These are phyloP conservation scores for Pezizomycotina sp. DNA, from an alignment of 2,329 filamentous ascomycete species.

Conservation along the genomic window DNA sequence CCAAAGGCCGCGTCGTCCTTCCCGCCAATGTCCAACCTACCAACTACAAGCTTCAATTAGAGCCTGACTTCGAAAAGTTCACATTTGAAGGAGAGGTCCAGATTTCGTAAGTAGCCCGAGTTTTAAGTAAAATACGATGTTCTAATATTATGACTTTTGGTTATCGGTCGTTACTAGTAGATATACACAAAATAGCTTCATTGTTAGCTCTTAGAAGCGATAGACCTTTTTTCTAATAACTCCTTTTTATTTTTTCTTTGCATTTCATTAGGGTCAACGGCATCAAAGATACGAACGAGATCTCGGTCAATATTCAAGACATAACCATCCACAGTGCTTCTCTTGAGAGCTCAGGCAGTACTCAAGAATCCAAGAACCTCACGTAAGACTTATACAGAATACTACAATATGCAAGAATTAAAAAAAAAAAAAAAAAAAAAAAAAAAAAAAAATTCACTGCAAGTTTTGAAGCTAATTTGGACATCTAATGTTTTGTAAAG, in stretches of 20 bases:
- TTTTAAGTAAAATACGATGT: not conserved
- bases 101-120: slow-evolving; percentile 46
- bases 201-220: too few relatives aligned
- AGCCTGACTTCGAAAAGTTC: slow-evolving; percentile 77
- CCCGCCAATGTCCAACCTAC: slow-evolving; percentile 81
- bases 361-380: slow-evolving; percentile 31
- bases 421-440: not conserved
- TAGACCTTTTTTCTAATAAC: not conserved
- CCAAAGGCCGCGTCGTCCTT: slow-evolving; percentile 62
- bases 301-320: slow-evolving; percentile 77
- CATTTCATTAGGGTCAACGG: not conserved
- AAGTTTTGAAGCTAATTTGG: too few relatives aligned
- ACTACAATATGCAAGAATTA: slow-evolving; percentile 1
- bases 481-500: slow-evolving; percentile 6
- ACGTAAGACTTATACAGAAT: slow-evolving; percentile 20
- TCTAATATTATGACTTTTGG: too few relatives aligned
- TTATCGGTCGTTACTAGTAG: too few relatives aligned
- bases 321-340: slow-evolving; percentile 64
- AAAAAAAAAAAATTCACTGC: too few relatives aligned
- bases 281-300: slow-evolving; percentile 58
- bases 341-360: slow-evolving; percentile 41
- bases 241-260: slow-evolving; percentile 1
- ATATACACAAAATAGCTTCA: too few relatives aligned
- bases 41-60: slow-evolving; percentile 81
- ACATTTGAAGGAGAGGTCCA: slow-evolving; percentile 70